Evolutionary conservation across 139 green algal genomes (phyloP).

Genomic region (Nannochloris sp.): DNA sequence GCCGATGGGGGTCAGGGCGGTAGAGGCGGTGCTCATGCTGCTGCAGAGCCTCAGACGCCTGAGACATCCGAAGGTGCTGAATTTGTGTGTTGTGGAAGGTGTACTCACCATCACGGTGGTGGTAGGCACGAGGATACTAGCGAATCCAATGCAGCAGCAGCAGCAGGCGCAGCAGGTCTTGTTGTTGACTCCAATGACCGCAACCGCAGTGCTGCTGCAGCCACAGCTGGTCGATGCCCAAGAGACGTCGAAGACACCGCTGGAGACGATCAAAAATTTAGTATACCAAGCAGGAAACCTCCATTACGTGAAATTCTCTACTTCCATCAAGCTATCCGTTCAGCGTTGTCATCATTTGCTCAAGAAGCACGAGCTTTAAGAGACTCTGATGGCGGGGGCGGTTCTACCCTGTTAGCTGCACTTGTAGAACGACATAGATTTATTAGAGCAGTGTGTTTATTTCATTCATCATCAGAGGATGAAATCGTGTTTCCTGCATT

Average conservation of each 20-base stretch:
- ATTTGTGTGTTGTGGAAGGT: neutral
- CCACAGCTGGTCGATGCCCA: neutral
- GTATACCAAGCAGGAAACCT: neutral
- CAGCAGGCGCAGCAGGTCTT: conserved; percentile 5
- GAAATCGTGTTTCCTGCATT: conserved; percentile 82
- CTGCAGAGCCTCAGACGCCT: too few species aligned
- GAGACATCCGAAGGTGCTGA: neutral
- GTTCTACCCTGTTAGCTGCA: conserved; percentile 32
- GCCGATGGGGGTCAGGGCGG: neutral
- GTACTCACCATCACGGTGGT: neutral
- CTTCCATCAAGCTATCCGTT: conserved; percentile 75
- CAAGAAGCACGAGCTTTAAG: conserved; percentile 49
- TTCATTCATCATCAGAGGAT: conserved; percentile 84
- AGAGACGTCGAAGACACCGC: conserved; percentile 7
- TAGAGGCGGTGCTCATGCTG: neutral
- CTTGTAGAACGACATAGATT: conserved; percentile 78
- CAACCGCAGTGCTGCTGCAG: too few species aligned
- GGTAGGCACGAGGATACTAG: neutral
- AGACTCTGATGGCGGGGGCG: neutral
- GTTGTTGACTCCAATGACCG: conserved; percentile 12
- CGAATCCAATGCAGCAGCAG: neutral
- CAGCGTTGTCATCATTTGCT: conserved; percentile 67
- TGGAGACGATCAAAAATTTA: neutral
- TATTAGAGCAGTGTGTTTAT: conserved; percentile 78
- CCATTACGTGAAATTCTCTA: conserved; percentile 57